These are phyloP conservation scores for Camellia lanceoleosa DNA, from an alignment of 148 eudicot genomes.

Conservation along the genomic window DNA sequence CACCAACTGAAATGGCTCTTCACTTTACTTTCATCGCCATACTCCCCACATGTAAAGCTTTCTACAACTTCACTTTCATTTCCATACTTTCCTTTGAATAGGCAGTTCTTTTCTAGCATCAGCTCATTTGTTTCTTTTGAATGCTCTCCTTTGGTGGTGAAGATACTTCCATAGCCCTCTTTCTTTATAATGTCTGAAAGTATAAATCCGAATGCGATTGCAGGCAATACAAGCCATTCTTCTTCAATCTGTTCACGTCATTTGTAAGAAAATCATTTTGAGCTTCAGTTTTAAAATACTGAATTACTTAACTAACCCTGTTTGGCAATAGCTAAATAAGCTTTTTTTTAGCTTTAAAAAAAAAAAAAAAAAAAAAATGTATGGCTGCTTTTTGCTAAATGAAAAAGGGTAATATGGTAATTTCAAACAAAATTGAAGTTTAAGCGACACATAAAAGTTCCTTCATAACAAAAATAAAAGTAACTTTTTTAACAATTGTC, in stretches of 20 bases:
- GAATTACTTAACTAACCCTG: background rate
- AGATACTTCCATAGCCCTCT: conserved; percentile 38
- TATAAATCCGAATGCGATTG: conserved; percentile 43
- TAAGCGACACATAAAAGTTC: no score
- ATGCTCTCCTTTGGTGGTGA: conserved; percentile 19
- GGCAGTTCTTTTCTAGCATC: conserved; percentile 7
- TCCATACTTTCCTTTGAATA: no score
- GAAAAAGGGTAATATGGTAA: no score
- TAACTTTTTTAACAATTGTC: no score
- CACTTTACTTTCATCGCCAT: background rate
- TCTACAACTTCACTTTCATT: background rate
- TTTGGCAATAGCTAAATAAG: no score
- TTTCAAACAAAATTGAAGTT: no score
- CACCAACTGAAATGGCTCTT: background rate
- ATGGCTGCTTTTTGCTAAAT: no score
- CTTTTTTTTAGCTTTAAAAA: no score
- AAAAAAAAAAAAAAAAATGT: no score
- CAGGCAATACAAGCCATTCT: conserved; percentile 55
- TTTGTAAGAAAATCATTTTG: background rate
- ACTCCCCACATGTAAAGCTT: conserved; percentile 16
- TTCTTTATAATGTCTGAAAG: conserved; percentile 35
- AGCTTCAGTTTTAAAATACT: background rate
- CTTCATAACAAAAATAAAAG: no score
- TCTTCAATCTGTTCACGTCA: conserved; percentile 43
- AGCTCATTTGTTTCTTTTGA: conserved; percentile 2